phyloP scores from a whole-genome alignment of 345 rosid genomes.

The Syzygium aqueum region DNA sequence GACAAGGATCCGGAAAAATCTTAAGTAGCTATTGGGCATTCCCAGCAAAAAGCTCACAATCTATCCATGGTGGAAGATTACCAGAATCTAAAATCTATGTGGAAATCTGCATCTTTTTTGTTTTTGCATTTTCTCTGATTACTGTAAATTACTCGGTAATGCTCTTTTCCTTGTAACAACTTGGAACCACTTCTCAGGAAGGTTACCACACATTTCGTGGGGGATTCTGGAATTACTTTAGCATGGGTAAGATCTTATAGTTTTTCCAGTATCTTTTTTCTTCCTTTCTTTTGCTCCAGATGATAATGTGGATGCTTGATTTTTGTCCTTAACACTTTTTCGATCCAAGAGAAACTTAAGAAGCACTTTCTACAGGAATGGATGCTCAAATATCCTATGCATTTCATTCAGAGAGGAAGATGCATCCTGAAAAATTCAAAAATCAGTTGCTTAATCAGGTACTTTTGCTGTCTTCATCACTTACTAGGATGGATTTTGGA shows the following conservation, averaged over 20 bases:
- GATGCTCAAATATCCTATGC: constrained; percentile 94
- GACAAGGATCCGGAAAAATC: background rate
- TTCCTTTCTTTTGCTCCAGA: background rate
- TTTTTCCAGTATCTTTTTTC: background rate
- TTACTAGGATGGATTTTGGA: background rate
- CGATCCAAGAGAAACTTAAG: background rate
- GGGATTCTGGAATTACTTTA: constrained; percentile 98
- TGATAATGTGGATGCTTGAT: background rate
- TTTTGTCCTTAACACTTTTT: background rate
- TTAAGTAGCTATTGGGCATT: background rate
- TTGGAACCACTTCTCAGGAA: constrained; percentile 40
- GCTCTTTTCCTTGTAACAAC: background rate
- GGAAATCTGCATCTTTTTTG: background rate
- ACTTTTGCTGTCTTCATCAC: constrained; percentile 1
- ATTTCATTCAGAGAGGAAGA: constrained; percentile 72
- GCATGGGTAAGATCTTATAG: constrained; percentile 58
- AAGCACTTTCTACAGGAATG: constrained; percentile 49
- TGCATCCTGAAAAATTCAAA: constrained; percentile 86
- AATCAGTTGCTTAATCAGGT: constrained; percentile 96
- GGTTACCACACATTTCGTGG: constrained; percentile 88
- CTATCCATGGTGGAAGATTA: background rate
- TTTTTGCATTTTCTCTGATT: background rate
- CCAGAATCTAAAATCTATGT: background rate
- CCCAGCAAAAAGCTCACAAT: background rate
- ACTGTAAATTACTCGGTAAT: background rate